Percentiles rank a stretch among this genome's conserved stretches.
Evolutionary conservation across 495 filamentous ascomycete species (phyloP).

Genomic region (Venustampulla echinocandica): DNA sequence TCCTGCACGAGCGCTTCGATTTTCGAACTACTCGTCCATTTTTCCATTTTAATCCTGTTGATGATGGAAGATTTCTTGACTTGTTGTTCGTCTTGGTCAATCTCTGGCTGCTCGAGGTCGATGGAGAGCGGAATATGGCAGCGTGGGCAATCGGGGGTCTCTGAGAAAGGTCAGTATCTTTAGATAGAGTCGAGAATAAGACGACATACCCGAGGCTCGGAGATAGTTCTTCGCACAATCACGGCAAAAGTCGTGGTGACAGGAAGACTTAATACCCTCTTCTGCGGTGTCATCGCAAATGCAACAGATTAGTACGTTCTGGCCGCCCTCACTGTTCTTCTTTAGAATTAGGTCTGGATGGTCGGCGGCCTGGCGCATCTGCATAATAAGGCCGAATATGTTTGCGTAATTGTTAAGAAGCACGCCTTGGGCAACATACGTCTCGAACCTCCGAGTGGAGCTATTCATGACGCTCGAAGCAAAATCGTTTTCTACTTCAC

Average conservation of each 20-base stretch:
- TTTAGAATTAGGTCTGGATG: slow-evolving; percentile 91
- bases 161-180: slow-evolving; percentile 9
- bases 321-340: slow-evolving; percentile 73
- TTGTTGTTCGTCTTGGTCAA: slow-evolving; percentile 73
- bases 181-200: slow-evolving; percentile 3
- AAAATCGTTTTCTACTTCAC: slow-evolving; percentile 89
- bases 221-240: slow-evolving; percentile 80
- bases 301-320: slow-evolving; percentile 83
- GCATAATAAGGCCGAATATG: slow-evolving; percentile 83
- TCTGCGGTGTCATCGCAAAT: slow-evolving; percentile 95
- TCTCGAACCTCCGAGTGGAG: slow-evolving; percentile 78
- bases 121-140: slow-evolving; percentile 87
- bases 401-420: slow-evolving; percentile 96
- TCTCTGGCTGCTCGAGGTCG: slow-evolving; percentile 86
- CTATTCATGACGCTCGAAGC: slow-evolving; percentile 93
- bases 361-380: slow-evolving; percentile 94
- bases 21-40: slow-evolving; percentile 96
- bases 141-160: slow-evolving; percentile 71
- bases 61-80: slow-evolving; percentile 94
- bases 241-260: slow-evolving; percentile 93
- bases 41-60: slow-evolving; percentile 93
- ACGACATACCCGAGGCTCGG: slow-evolving; percentile 51
- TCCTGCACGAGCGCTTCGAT: slow-evolving; percentile 95
- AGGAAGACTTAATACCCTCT: slow-evolving; percentile 83
- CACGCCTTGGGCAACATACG: slow-evolving; percentile 88